phyloP scores from a whole-genome alignment of 164 flowering plant genomes.

The grape (Vitis vinifera) region ASM3070453v1 NC_081822.1:1273501-1274000 shows the following conservation, averaged over 20 bases:
- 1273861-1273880: background rate
- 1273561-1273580: too few species aligned
- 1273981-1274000: too few species aligned
- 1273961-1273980: too few species aligned
- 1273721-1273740: background rate
- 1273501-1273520: too few species aligned
- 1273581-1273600: too few species aligned
- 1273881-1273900: background rate
- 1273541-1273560: too few species aligned
- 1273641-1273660: constrained; percentile 40
- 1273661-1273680: constrained; percentile 60
- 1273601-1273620: background rate
- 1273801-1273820: constrained; percentile 73
- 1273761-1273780: background rate
- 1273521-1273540: too few species aligned
- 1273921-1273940: too few species aligned
- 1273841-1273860: constrained; percentile 62
- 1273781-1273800: constrained; percentile 7
- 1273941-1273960: too few species aligned
- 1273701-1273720: constrained; percentile 57
- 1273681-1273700: constrained; percentile 95
- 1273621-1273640: background rate
- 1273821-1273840: constrained; percentile 66
- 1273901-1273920: too few species aligned
- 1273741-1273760: background rate